Percentiles rank a stretch among this genome's conserved stretches.
These are phyloP conservation scores for Suillus discolor DNA, from an alignment of 768 basidiomycete genomes.

Conservation along the genomic window DNA sequence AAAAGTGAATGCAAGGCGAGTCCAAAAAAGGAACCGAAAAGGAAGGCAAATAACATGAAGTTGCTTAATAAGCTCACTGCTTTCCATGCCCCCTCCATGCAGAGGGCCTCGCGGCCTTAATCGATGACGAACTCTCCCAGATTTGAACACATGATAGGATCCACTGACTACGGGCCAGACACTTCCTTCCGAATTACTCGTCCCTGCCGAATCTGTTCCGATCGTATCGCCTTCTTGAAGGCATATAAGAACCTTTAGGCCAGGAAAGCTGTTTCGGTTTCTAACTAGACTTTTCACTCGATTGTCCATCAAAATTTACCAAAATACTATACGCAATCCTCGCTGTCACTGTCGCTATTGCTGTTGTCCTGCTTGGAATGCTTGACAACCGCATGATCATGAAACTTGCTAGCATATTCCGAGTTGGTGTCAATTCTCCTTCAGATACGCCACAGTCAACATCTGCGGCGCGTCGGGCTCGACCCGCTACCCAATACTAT, in stretches of 20 bases:
- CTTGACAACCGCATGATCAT: constrained; percentile 35
- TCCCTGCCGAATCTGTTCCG: constrained; percentile 13
- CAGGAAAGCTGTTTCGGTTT: neutral
- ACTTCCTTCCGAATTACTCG: constrained; percentile 17
- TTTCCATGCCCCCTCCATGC: constrained; percentile 27
- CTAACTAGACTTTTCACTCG: constrained; percentile 9
- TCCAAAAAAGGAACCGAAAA: constrained; percentile 32
- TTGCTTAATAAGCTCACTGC: constrained; percentile 17
- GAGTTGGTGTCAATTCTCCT: constrained; percentile 24
- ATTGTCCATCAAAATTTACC: constrained; percentile 15
- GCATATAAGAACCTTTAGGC: constrained; percentile 25
- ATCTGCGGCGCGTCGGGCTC: constrained; percentile 17
- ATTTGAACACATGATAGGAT: constrained; percentile 22
- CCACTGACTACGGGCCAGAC: constrained; percentile 4
- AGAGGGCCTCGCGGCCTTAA: constrained; percentile 12
- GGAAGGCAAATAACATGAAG: constrained; percentile 29
- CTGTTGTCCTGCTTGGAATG: constrained; percentile 30
- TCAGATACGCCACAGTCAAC: constrained; percentile 21
- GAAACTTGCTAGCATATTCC: constrained; percentile 30
- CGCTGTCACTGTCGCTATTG: constrained; percentile 17
- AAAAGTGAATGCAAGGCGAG: neutral
- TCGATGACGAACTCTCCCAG: constrained; percentile 12
- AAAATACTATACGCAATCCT: constrained; percentile 31
- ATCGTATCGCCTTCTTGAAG: constrained; percentile 30
- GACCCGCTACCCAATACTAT: constrained; percentile 28